Base-by-base conservation (phyloP, 2,329 filamentous ascomycete species). In the Xylaria sp. region DNA sequence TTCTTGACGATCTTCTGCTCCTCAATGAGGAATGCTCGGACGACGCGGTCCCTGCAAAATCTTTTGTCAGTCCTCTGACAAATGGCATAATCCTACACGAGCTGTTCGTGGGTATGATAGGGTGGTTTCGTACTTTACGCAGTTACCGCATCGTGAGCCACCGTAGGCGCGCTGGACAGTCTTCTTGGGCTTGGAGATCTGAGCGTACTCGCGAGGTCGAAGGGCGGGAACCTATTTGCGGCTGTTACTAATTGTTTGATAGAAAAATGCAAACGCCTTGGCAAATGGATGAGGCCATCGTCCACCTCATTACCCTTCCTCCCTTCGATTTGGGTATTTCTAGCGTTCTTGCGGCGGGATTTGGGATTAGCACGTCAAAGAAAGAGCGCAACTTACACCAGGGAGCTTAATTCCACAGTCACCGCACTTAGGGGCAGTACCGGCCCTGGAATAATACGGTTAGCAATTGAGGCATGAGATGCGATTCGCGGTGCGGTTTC, bases 1-100 rank as follows among this genome's bases (percentile, higher is more conserved):
- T 99, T 99, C 93, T 99, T 99, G 83, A 99, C 95, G 76, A 99
- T 98, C 92, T 99, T 99, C 88, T 99, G 95, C 89, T 99, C 95
- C 87, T 99, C 96, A 72, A 99, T 98, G 81, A 99, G 85, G 90
- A 99, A 99, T 70, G 95, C 95, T 75, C 95, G 92, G 74, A 97
- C 92, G 74, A 99, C 92, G 75, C 95, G 91, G 86, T 99, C 95
- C 82, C 63, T 66, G 29, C 53, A 6, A n/a, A 27, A 31, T 19
- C 47, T n/a, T 23, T 17, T 35, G 54, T 66, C 27, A 66, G 63
- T 38, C 43, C 41, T 40, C 13, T n/a, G 19, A 27, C 17, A 35
- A 52, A 11, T n/a, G 23, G 11, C 8, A 25, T 23, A 17, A 15
- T 1, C 35, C 31, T 15, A 3, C 25, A 17, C 15, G 35, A n/a